These are phyloP conservation scores for Trichothecium sympodiale DNA, from an alignment of 2,329 filamentous ascomycete species.

Conservation along the genomic window DNA sequence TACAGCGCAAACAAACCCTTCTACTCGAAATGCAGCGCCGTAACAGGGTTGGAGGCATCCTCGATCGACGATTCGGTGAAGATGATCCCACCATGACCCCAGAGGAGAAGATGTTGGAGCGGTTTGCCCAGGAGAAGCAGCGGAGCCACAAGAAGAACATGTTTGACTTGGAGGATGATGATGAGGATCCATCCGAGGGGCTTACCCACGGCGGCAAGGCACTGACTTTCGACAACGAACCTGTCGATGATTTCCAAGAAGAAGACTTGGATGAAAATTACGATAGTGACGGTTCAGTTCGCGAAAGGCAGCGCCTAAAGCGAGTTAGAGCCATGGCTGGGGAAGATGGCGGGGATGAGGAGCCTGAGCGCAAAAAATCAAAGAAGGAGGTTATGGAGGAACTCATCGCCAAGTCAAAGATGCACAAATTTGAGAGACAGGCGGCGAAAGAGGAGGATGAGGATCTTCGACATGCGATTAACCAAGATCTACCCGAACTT, in stretches of 20 bases:
- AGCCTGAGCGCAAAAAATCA: conserved; percentile 77
- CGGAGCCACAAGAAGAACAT: conserved; percentile 63
- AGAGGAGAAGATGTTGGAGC: conserved; percentile 82
- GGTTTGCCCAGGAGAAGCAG: conserved; percentile 84
- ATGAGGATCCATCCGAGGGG: conserved; percentile 47
- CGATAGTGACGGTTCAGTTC: conserved; percentile 45
- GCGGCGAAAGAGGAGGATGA: conserved; percentile 88
- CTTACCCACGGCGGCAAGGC: conserved; percentile 79
- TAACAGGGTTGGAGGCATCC: conserved; percentile 83
- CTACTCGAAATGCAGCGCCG: conserved; percentile 81
- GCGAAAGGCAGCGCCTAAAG: conserved; percentile 44
- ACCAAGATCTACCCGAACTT: conserved; percentile 71
- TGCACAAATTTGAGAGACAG: conserved; percentile 90
- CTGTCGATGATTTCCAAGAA: conserved; percentile 68
- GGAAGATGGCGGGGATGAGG: conserved; percentile 37
- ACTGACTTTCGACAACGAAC: conserved; percentile 48
- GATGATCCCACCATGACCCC: conserved; percentile 88
- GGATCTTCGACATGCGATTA: conserved; percentile 71
- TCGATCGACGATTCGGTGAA: conserved; percentile 92
- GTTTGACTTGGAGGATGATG: conserved; percentile 74
- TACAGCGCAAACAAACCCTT: conserved; percentile 65
- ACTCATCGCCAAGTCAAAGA: conserved; percentile 92
- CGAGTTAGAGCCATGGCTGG: conserved; percentile 38
- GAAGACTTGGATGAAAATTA: conserved; percentile 54
- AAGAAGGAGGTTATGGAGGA: conserved; percentile 98